A percentile compares a stretch with the other conserved stretches of the same genome.
These are phyloP conservation scores for Ganoderma boninense DNA, from an alignment of 1,284 basidiomycete species.

Conservation along the genomic window DNA sequence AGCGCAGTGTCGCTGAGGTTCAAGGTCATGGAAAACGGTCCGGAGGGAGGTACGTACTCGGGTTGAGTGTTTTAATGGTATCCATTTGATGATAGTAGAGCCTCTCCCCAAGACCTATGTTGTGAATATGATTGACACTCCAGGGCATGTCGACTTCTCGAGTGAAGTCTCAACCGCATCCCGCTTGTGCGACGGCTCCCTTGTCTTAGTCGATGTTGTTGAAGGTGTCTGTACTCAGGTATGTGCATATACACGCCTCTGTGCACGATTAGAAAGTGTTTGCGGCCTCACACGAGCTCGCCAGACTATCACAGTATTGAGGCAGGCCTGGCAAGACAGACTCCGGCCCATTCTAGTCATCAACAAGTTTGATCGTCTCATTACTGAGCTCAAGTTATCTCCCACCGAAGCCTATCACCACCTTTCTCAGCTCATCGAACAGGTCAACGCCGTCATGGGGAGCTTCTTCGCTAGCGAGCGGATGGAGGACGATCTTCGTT, in stretches of 20 bases:
- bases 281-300: neutral
- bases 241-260: constrained; percentile 36
- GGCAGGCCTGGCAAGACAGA: constrained; percentile 94
- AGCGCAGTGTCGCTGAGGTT: constrained; percentile 92
- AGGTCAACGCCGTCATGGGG: constrained; percentile 99
- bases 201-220: constrained; percentile 97
- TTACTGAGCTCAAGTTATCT: constrained; percentile 92
- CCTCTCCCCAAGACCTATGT: constrained; percentile 71
- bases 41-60: constrained; percentile 49
- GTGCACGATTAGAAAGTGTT: neutral
- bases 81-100: constrained; percentile 48
- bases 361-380: constrained; percentile 96
- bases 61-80: constrained; percentile 33
- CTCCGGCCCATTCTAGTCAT: constrained; percentile 94
- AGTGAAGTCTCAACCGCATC: constrained; percentile 96
- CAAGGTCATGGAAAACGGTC: constrained; percentile 69
- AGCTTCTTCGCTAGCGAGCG: constrained; percentile 94
- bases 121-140: constrained; percentile 98
- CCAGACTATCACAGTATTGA: constrained; percentile 93
- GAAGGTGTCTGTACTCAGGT: constrained; percentile 99
- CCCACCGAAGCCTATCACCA: constrained; percentile 97
- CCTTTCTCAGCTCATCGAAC: constrained; percentile 92
- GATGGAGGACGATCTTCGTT: constrained; percentile 97
- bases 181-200: constrained; percentile 92
- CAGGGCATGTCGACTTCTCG: constrained; percentile 98